Evolutionary conservation across 495 filamentous ascomycete species (phyloP).

Genomic region (Penicillium coprophilum): DNA sequence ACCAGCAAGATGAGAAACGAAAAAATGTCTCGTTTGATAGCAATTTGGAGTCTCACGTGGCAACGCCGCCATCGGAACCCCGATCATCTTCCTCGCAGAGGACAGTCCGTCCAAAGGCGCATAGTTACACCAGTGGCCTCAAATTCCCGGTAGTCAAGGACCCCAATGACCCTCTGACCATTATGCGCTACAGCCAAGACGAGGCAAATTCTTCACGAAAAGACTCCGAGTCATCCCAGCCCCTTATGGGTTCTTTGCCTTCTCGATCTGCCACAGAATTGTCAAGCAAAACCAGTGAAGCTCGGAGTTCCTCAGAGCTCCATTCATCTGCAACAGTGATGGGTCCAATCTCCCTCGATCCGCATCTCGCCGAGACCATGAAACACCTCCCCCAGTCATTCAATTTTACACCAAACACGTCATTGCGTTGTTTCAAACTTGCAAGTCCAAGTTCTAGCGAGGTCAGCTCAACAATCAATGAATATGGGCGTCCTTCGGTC

Average conservation of each 20-base stretch:
- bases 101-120: slow-evolving; percentile 27
- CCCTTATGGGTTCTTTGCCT: slow-evolving; percentile 15
- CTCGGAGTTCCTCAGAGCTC: slow-evolving; percentile 17
- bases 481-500: slow-evolving; percentile 49
- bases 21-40: slow-evolving; percentile 7
- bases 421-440: slow-evolving; percentile 28
- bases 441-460: slow-evolving; percentile 32
- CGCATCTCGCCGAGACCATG: slow-evolving; percentile 27
- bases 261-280: slow-evolving; percentile 10
- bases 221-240: slow-evolving; percentile 29
- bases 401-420: slow-evolving; percentile 22
- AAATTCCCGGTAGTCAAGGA: slow-evolving; percentile 80
- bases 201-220: slow-evolving; percentile 45
- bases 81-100: slow-evolving; percentile 30
- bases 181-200: slow-evolving; percentile 67
- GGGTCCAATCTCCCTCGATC: slow-evolving; percentile 14
- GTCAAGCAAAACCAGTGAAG: slow-evolving; percentile 12
- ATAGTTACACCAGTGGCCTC: slow-evolving; percentile 40
- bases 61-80: slow-evolving; percentile 18
- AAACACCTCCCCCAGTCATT: slow-evolving; percentile 31
- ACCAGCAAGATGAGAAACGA: slow-evolving; percentile 4
- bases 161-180: slow-evolving; percentile 63
- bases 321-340: slow-evolving; percentile 27
- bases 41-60: not conserved
- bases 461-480: slow-evolving; percentile 30